Base-by-base conservation (phyloP, 768 basidiomycete genomes). In the Tephrocybe sp. region DNA sequence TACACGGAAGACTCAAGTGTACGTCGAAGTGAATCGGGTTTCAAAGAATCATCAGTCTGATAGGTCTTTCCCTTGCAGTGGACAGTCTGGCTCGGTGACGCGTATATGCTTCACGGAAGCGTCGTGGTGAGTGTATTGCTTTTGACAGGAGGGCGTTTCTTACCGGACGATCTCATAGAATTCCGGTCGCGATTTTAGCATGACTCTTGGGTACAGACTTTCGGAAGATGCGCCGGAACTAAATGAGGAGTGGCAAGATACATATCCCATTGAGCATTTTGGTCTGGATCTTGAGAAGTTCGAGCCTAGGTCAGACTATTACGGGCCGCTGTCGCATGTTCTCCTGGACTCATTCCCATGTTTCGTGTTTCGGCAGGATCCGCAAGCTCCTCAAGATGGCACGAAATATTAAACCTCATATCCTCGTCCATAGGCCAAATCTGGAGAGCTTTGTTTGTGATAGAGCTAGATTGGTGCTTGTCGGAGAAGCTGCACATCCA, bases 401-500 rank as follows among this genome's bases (percentile, higher is more conserved):
- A 6, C 62, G 58, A 27, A 52, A 53, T 0, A 59, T 69, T 15
- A 64, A 52, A 18, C 63, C 69, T 21, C 66, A 64, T 19, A 61
- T 68, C 16, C 64, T 64, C 51, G 54, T 60, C 25, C 50, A 57
- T 7, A 60, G 63, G 23, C 63, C 67, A 4, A 43, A 61, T 34
- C 58, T 78, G 18, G 77, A 82, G 24, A 72, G 67, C 40, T 73
- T 78, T 64, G 74, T 77, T 5, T 79, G 82, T 55, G 68, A 74
- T 10, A 60, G 63, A 16, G 77, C 75, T 7, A 68, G 71, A 42
- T 63, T 78, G 18, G 71, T 78, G 13, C 62, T 84, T 13, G 70
- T 82, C n/a, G 84, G 82, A 42, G 80, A 83, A 46, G 81, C 82
- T 2, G 80, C 78, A 0, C 82, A 84, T 61, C 78, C 82, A 12